Conservation (phyloP, 768 basidiomycete species). For the Neoboletus magnificus region DNA sequence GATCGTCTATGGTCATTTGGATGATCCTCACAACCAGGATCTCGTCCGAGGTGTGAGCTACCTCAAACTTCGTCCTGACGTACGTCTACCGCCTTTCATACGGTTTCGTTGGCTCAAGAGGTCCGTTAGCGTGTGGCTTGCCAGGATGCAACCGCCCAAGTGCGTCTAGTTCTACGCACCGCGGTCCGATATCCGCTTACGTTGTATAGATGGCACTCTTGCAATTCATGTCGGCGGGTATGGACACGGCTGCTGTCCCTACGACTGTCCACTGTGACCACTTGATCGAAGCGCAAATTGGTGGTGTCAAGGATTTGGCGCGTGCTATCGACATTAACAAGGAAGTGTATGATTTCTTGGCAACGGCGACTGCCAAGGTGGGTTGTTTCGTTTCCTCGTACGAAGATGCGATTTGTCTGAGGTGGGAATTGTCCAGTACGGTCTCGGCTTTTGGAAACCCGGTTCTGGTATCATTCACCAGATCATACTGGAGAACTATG, state of each 20-base stretch:
- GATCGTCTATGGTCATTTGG: constrained; percentile 96
- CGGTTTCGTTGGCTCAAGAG: constrained; percentile 1
- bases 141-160: constrained; percentile 89
- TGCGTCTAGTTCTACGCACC: constrained; percentile 31
- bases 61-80: constrained; percentile 96
- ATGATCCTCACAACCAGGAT: constrained; percentile 88
- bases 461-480: constrained; percentile 99
- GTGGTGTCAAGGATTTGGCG: constrained; percentile 89
- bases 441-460: constrained; percentile 99
- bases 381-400: constrained; percentile 11
- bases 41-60: constrained; percentile 91
- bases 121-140: constrained; percentile 71
- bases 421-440: constrained; percentile 55
- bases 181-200: constrained; percentile 19
- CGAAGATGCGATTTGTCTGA: neutral
- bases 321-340: constrained; percentile 92
- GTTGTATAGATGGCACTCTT: constrained; percentile 89
- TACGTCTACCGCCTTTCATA: constrained; percentile 40
- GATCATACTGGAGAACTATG: constrained; percentile 99
- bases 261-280: constrained; percentile 99
- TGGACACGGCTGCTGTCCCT: constrained; percentile 96
- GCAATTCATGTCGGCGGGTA: constrained; percentile 99
- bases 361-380: constrained; percentile 91
- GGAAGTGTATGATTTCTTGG: constrained; percentile 99
- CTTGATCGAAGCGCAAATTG: constrained; percentile 95